Conservation (phyloP, 2,329 filamentous ascomycete genomes). For the Colletotrichum sp. region DNA sequence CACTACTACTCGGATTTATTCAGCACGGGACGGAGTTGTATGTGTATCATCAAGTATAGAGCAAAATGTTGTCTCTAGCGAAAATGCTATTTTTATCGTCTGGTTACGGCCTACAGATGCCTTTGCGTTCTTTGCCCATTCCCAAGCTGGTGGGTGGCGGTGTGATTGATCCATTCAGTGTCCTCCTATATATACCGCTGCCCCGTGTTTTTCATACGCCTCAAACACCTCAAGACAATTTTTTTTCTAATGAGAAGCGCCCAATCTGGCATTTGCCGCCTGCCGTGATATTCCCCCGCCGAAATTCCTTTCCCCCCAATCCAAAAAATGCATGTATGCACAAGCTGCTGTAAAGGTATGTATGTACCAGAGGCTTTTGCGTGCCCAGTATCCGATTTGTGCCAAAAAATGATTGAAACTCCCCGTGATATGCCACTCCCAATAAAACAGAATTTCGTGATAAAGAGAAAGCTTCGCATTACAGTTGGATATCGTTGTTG, state of each 20-base stretch:
- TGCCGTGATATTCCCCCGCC: neutral
- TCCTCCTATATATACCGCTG: neutral
- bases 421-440: neutral
- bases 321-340: neutral
- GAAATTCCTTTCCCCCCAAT: neutral
- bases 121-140: neutral
- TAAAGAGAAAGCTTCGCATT: constrained; percentile 14
- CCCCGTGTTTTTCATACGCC: constrained; percentile 2
- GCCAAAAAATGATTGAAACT: neutral
- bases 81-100: neutral
- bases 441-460: neutral
- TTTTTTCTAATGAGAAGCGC: neutral
- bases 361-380: neutral
- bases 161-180: neutral
- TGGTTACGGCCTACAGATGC: neutral
- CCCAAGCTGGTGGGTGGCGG: neutral
- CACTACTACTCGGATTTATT: neutral
- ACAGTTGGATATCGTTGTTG: constrained; percentile 87
- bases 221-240: neutral
- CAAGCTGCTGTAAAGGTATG: neutral
- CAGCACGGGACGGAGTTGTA: constrained; percentile 11
- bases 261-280: neutral
- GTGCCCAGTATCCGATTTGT: neutral
- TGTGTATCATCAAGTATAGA: constrained; percentile 1
- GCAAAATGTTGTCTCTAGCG: neutral